Conservation (phyloP, 2,329 filamentous ascomycete genomes). For the Cladophialophora carrionii region DNA sequence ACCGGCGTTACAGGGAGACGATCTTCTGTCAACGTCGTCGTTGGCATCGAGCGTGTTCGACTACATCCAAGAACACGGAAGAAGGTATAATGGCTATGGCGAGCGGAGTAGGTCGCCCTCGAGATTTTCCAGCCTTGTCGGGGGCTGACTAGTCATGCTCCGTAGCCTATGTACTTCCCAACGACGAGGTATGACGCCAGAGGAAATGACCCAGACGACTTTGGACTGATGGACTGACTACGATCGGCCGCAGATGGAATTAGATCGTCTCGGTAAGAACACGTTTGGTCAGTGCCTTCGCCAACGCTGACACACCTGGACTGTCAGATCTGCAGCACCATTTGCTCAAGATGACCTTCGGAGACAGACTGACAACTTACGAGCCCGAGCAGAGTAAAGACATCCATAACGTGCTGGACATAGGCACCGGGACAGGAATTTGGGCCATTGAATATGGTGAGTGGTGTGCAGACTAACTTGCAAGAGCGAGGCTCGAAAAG, state of each 20-base stretch:
- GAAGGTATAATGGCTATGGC: conserved; percentile 36
- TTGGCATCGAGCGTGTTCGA: conserved; percentile 28
- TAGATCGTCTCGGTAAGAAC: conserved; percentile 26
- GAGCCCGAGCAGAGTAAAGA: conserved; percentile 19
- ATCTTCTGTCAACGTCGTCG: conserved; percentile 22
- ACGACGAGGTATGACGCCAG: conserved; percentile 38
- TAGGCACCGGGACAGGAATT: conserved; percentile 46
- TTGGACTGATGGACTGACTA: conserved; percentile 5
- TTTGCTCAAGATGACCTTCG: conserved; percentile 44
- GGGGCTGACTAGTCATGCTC: conserved; percentile 10
- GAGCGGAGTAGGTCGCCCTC: conserved; percentile 45
- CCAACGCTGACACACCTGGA: conserved; percentile 13
- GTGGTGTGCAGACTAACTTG: neutral
- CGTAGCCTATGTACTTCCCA: conserved; percentile 30
- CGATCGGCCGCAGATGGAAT: conserved; percentile 14
- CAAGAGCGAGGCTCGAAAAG: neutral
- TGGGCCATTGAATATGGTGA: conserved; percentile 44
- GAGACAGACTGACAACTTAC: conserved; percentile 40
- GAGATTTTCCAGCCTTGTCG: neutral
- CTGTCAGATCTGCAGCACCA: conserved; percentile 42
- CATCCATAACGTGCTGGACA: conserved; percentile 42
- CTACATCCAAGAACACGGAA: conserved; percentile 25
- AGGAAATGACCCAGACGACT: neutral
- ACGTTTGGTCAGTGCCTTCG: neutral
- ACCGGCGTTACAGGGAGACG: conserved; percentile 16